These are phyloP conservation scores for Exsudoporus frostii DNA, from an alignment of 768 basidiomycete genomes.

Conservation along the genomic window DNA sequence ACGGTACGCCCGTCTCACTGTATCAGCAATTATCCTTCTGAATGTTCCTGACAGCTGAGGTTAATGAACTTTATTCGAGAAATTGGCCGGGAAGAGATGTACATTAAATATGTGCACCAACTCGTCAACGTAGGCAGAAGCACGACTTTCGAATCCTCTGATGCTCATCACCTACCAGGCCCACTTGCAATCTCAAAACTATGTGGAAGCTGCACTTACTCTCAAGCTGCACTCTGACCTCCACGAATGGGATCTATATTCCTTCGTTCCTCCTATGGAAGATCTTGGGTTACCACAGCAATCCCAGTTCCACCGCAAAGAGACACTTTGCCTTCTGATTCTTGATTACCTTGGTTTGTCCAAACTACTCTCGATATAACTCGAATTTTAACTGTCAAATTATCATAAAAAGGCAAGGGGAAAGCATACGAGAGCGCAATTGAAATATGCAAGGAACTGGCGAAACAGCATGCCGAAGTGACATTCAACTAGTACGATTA, in stretches of 20 bases:
- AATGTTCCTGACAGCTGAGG: constrained; percentile 52
- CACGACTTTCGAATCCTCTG: neutral
- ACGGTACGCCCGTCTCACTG: constrained; percentile 49
- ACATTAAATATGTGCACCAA: constrained; percentile 94
- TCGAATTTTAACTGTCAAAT: constrained; percentile 1
- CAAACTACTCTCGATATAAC: neutral
- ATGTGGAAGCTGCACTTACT: constrained; percentile 90
- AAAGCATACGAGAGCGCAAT: constrained; percentile 97
- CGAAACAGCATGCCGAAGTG: constrained; percentile 80
- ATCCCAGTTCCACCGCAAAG: constrained; percentile 91
- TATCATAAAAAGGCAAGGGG: constrained; percentile 74
- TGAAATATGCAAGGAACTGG: constrained; percentile 89
- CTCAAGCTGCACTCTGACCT: constrained; percentile 92
- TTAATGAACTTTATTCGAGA: constrained; percentile 93
- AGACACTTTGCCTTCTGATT: constrained; percentile 85
- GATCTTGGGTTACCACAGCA: constrained; percentile 89
- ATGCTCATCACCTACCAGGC: constrained; percentile 47
- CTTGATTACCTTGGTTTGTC: constrained; percentile 85
- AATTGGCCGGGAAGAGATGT: constrained; percentile 90
- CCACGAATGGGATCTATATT: constrained; percentile 83
- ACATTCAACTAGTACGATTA: constrained; percentile 84
- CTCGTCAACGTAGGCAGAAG: constrained; percentile 71
- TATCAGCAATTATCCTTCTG: constrained; percentile 2
- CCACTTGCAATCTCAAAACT: constrained; percentile 86
- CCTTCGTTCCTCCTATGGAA: constrained; percentile 83